Evolutionary conservation across 805 yeast genomes (phyloP).

Genomic region (Barnettozyma californica): DNA sequence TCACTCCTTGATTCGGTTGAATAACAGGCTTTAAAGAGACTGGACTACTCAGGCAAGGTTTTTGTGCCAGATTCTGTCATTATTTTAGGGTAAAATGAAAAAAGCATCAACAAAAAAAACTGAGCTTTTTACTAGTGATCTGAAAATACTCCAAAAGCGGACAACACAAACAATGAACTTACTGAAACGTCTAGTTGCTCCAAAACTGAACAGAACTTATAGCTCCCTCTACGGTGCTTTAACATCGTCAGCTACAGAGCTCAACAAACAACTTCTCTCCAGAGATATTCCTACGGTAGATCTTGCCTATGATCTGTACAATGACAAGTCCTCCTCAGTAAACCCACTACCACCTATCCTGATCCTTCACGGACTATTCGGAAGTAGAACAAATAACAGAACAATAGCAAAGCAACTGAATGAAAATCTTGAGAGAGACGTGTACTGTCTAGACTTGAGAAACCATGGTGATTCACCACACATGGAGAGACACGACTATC

Average conservation of each 20-base stretch:
- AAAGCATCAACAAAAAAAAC: background rate
- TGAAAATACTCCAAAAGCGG: background rate
- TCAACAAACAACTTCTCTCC: conserved; percentile 24
- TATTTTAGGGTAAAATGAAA: background rate
- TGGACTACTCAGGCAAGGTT: background rate
- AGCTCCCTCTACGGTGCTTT: conserved; percentile 4
- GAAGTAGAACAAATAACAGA: conserved; percentile 75
- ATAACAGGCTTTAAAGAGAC: too few relatives aligned
- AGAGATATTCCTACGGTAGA: conserved; percentile 46
- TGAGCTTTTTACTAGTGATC: too few relatives aligned
- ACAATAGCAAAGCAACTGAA: conserved; percentile 64
- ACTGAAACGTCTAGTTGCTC: background rate
- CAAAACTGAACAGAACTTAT: background rate
- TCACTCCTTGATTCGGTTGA: too few relatives aligned
- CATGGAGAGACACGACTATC: conserved; percentile 63
- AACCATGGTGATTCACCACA: conserved; percentile 95
- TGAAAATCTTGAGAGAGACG: conserved; percentile 44
- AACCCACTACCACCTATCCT: conserved; percentile 53
- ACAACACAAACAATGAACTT: background rate
- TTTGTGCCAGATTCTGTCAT: background rate
- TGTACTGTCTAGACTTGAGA: conserved; percentile 71
- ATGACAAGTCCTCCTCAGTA: conserved; percentile 20
- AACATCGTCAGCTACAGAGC: conserved; percentile 10
- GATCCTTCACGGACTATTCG: conserved; percentile 86
- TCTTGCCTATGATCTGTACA: conserved; percentile 48